Evolutionary conservation across 139 green algal species (phyloP).

Genomic region (Deuterostichococcus epilithicus): DNA sequence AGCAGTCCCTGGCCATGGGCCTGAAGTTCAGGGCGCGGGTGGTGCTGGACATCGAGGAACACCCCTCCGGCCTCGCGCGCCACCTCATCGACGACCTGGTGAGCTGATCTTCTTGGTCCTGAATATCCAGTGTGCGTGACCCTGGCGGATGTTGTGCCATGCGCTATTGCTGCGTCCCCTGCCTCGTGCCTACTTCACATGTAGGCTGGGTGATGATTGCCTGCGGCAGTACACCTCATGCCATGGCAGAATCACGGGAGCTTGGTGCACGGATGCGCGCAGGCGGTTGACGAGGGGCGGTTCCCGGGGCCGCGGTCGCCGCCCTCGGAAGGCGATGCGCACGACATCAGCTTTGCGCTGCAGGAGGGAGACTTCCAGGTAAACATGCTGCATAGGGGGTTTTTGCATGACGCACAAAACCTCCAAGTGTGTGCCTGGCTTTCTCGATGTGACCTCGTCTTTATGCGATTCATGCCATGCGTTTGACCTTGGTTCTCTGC

Average conservation of each 20-base stretch:
- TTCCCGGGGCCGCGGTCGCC: constrained; percentile 18
- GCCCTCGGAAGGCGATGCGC: neutral
- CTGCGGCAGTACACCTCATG: neutral
- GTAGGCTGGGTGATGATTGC: neutral
- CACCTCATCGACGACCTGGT: constrained; percentile 7
- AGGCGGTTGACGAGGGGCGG: neutral
- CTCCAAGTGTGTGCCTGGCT: too few species aligned
- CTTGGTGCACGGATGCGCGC: neutral
- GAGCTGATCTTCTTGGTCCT: constrained; percentile 4
- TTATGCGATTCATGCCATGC: neutral
- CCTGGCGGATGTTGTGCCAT: neutral
- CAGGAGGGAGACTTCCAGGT: constrained; percentile 82
- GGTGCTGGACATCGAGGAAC: constrained; percentile 68
- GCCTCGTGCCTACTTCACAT: neutral
- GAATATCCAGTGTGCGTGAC: neutral
- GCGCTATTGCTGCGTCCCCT: neutral
- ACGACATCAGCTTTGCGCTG: constrained; percentile 71
- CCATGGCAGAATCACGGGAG: neutral
- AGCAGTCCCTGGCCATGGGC: constrained; percentile 76
- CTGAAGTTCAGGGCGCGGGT: constrained; percentile 72
- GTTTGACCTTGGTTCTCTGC: neutral
- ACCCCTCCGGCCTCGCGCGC: constrained; percentile 8
- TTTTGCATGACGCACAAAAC: neutral
- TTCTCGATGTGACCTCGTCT: too few species aligned
- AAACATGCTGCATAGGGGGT: neutral